Evolutionary conservation across 257 asterid species (phyloP).

Genomic region (Ligustrum vulgare): DNA sequence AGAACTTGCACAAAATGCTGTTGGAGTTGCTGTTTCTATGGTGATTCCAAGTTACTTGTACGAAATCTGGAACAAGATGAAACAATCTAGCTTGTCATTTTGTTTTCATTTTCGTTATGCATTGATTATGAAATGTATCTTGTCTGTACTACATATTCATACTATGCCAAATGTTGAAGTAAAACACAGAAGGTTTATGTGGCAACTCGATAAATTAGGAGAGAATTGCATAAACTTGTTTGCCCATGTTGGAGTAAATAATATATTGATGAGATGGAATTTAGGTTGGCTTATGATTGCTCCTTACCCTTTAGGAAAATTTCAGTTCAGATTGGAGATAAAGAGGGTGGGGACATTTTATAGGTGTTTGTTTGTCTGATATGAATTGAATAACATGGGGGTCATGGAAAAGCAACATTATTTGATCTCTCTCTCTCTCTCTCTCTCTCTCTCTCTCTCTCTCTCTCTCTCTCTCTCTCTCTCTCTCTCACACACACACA

Average conservation of each 20-base stretch:
- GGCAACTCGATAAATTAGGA: slow-evolving; percentile 12
- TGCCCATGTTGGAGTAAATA: slow-evolving; percentile 19
- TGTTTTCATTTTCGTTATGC: slow-evolving; percentile 5
- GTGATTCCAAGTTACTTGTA: slow-evolving; percentile 67
- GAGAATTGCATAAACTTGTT: slow-evolving; percentile 29
- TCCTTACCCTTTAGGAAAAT: slow-evolving; percentile 12
- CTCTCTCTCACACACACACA: too few species aligned
- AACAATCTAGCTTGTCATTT: too few species aligned
- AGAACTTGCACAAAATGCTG: slow-evolving; percentile 64
- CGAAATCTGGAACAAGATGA: slow-evolving; percentile 55
- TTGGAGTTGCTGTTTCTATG: slow-evolving; percentile 54
- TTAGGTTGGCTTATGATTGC: slow-evolving; percentile 27
- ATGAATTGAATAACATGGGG: slow-evolving; percentile 32
- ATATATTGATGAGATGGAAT: slow-evolving; percentile 23
- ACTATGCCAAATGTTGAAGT: slow-evolving; percentile 21
- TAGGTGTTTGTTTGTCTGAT: slow-evolving; percentile 25
- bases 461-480: too few species aligned
- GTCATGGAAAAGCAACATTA: neutral
- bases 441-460: too few species aligned
- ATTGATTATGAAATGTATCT: slow-evolving; percentile 5
- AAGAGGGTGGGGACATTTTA: slow-evolving; percentile 22
- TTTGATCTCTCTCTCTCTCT: too few species aligned
- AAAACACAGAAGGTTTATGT: slow-evolving; percentile 31
- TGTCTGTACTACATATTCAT: neutral
- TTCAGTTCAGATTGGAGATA: slow-evolving; percentile 2